A percentile compares a stretch with the other conserved stretches of the same genome.
Conservation (phyloP, 139 green algal genomes). For the Dunaliella sp. region DNA sequence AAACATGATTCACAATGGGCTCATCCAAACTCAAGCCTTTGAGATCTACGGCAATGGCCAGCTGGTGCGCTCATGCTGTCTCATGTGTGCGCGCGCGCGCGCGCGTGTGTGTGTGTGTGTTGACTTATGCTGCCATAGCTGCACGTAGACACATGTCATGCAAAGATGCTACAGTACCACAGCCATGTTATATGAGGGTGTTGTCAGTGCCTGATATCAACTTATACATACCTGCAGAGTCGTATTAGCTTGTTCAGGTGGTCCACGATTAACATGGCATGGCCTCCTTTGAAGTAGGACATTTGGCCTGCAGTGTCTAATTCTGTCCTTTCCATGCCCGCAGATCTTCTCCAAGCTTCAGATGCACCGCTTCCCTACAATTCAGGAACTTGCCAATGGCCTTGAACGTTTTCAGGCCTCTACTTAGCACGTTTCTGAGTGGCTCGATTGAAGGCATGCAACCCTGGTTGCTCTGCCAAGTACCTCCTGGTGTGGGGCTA, state of each 20-base stretch:
- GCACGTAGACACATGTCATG: background rate
- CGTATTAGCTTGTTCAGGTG: background rate
- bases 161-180: background rate
- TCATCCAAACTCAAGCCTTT: slow-evolving; percentile 68
- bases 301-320: background rate
- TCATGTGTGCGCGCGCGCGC: background rate
- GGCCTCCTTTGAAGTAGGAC: background rate
- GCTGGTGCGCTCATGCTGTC: slow-evolving; percentile 38
- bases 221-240: background rate
- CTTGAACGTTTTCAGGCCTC: background rate
- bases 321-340: background rate
- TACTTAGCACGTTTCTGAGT: too few relatives aligned
- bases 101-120: background rate
- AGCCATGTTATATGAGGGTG: too few relatives aligned
- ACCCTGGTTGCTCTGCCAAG: slow-evolving; percentile 1
- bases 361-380: slow-evolving; percentile 39
- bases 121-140: background rate
- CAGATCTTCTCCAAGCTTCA: slow-evolving; percentile 57
- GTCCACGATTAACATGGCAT: background rate
- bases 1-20: slow-evolving; percentile 54
- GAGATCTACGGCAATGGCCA: slow-evolving; percentile 63
- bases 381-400: slow-evolving; percentile 34
- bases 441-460: background rate
- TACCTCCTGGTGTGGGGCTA: too few relatives aligned
- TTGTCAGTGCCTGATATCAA: too few relatives aligned